phyloP scores from a whole-genome alignment of 1,284 basidiomycete genomes.

The Ganoderma sp. region DNA sequence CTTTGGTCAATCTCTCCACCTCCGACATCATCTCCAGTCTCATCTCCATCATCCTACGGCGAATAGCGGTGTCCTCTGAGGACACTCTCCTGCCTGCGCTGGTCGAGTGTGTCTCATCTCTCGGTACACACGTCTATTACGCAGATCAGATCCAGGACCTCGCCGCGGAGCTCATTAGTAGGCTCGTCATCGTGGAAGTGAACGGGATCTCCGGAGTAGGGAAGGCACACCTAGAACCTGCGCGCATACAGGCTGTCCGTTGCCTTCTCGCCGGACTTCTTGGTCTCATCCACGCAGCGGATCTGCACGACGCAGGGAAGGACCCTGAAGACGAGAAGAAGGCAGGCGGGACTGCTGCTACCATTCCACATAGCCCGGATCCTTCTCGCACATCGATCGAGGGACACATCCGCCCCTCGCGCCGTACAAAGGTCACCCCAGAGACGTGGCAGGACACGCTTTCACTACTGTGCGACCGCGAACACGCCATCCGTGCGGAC shows the following conservation, averaged over 20 bases:
- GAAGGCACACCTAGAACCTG: conserved; percentile 50
- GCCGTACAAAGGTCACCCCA: conserved; percentile 76
- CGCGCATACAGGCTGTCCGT: conserved; percentile 73
- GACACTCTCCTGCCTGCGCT: conserved; percentile 76
- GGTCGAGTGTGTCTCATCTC: conserved; percentile 82
- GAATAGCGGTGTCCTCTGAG: conserved; percentile 66
- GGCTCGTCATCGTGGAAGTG: conserved; percentile 75
- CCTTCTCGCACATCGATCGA: conserved; percentile 23
- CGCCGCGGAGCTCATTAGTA: conserved; percentile 81
- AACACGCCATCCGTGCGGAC: conserved; percentile 75
- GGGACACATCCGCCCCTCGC: conserved; percentile 44
- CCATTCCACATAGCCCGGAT: conserved; percentile 25
- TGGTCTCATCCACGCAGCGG: conserved; percentile 73
- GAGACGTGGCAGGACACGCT: conserved; percentile 91
- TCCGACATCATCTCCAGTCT: conserved; percentile 87
- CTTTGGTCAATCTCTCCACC: conserved; percentile 89
- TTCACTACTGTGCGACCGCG: conserved; percentile 78
- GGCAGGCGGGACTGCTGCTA: conserved; percentile 32
- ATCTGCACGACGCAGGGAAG: conserved; percentile 48
- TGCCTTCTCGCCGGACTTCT: conserved; percentile 74
- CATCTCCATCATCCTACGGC: conserved; percentile 75
- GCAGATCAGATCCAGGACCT: conserved; percentile 97
- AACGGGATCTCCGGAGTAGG: conserved; percentile 60
- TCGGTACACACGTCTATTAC: conserved; percentile 93
- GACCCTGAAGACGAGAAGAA: conserved; percentile 41